phyloP scores from a whole-genome alignment of 2,329 filamentous ascomycete genomes.

The Leptographium lundbergii region DNA sequence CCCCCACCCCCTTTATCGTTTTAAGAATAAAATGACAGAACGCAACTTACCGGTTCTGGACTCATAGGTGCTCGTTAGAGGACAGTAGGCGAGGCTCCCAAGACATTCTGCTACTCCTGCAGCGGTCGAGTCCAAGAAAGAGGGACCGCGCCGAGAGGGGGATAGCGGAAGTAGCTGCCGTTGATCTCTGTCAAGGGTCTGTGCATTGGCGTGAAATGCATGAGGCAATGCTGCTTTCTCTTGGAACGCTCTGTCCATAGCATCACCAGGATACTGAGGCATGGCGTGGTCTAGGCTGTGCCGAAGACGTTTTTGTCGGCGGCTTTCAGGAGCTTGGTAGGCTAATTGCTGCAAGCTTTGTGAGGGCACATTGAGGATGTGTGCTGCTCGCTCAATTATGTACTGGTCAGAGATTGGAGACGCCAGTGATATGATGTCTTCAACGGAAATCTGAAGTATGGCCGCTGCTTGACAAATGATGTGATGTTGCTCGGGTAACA shows the following conservation, averaged over 20 bases:
- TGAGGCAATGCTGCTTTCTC: background rate
- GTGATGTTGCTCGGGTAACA: conserved; percentile 14
- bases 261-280: background rate
- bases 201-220: background rate
- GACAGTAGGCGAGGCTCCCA: conserved; percentile 21
- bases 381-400: conserved; percentile 22
- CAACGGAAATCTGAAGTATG: conserved; percentile 12
- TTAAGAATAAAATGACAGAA: background rate
- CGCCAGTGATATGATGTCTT: conserved; percentile 11
- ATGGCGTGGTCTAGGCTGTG: background rate
- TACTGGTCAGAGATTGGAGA: conserved; percentile 7
- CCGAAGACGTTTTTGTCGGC: conserved; percentile 18
- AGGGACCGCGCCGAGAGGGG: background rate
- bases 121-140: conserved; percentile 14
- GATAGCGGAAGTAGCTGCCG: background rate
- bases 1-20: background rate
- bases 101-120: conserved; percentile 22
- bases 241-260: conserved; percentile 15
- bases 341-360: conserved; percentile 17
- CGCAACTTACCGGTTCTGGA: conserved; percentile 20
- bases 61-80: conserved; percentile 20
- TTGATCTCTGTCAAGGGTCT: background rate
- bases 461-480: conserved; percentile 15
- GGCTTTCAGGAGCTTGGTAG: conserved; percentile 7
- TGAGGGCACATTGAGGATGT: conserved; percentile 19